Conservation (phyloP, 2,329 filamentous ascomycete genomes). For the Talaromyces sp. region DNA sequence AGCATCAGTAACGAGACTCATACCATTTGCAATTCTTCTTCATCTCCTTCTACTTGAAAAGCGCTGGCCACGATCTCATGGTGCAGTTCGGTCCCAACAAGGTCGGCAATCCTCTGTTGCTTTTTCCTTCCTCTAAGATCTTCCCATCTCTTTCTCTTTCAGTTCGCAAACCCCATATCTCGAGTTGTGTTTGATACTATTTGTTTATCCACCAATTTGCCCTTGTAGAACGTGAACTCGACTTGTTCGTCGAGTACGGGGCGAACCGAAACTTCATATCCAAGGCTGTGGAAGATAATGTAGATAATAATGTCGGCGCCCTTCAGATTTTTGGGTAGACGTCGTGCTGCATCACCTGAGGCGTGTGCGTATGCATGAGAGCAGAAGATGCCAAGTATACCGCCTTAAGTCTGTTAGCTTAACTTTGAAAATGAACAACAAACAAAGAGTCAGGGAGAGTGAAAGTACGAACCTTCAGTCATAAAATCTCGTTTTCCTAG, state of each 20-base stretch:
- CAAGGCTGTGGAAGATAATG: slow-evolving; percentile 35
- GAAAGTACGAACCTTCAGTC: slow-evolving; percentile 29
- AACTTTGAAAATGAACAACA: background rate
- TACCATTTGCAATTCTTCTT: background rate
- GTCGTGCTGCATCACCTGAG: slow-evolving; percentile 19
- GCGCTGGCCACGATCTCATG: too few species aligned
- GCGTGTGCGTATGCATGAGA: slow-evolving; percentile 51
- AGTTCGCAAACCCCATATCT: too few species aligned
- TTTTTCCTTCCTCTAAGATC: too few species aligned
- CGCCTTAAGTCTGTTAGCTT: slow-evolving; percentile 34
- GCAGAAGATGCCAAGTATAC: slow-evolving; percentile 48
- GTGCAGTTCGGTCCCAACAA: too few species aligned
- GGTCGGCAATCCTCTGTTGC: too few species aligned
- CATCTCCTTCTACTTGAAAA: background rate
- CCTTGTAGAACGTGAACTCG: background rate
- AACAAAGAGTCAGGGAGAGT: background rate
- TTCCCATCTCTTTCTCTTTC: too few species aligned
- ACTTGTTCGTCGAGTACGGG: slow-evolving; percentile 28
- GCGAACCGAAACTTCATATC: slow-evolving; percentile 31
- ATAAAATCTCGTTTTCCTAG: slow-evolving; percentile 35
- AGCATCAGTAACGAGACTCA: background rate
- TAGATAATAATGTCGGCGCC: slow-evolving; percentile 50
- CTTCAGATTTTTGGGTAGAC: slow-evolving; percentile 45
- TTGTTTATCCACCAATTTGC: background rate
- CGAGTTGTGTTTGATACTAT: too few species aligned